Percentiles rank a stretch among this genome's conserved stretches.
These are phyloP conservation scores for Colletotrichum australisinense DNA, from an alignment of 2,329 filamentous ascomycete genomes.

Conservation along the genomic window DNA sequence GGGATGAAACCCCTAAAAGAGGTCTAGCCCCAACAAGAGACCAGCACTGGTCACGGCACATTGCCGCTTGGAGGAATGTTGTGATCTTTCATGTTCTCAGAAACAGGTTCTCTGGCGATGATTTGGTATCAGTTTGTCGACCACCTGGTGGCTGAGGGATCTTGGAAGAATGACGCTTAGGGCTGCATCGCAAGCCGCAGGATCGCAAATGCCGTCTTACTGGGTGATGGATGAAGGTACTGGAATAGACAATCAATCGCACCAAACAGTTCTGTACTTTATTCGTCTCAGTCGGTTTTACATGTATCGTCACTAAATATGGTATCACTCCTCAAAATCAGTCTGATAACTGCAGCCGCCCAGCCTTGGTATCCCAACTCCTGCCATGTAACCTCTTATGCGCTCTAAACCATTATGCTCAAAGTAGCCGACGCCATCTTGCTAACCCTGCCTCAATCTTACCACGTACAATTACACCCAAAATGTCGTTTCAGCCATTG, in stretches of 20 bases:
- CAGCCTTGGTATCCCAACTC: not conserved
- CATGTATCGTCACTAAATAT: not conserved
- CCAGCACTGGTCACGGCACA: not conserved
- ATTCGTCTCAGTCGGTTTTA: not conserved
- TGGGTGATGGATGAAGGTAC: too few species aligned
- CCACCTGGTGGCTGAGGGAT: too few species aligned
- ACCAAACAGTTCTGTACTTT: not conserved
- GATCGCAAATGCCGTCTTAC: too few species aligned
- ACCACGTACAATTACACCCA: not conserved
- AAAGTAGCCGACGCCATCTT: not conserved
- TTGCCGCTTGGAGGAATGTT: not conserved
- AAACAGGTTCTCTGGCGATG: too few species aligned
- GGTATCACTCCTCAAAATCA: not conserved
- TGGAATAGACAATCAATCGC: too few species aligned
- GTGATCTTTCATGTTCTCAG: not conserved
- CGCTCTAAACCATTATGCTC: not conserved
- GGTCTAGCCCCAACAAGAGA: not conserved
- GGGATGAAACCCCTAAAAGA: constrained; percentile 9
- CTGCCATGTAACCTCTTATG: not conserved
- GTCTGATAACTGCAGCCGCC: not conserved
- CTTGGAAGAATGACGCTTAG: too few species aligned
- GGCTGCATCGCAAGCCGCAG: too few species aligned
- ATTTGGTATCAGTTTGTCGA: too few species aligned
- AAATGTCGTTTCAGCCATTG: too few species aligned
- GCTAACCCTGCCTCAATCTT: accelerated